phyloP scores from a whole-genome alignment of 1,284 basidiomycete species.

The Ceratobasidium sp. region DNA sequence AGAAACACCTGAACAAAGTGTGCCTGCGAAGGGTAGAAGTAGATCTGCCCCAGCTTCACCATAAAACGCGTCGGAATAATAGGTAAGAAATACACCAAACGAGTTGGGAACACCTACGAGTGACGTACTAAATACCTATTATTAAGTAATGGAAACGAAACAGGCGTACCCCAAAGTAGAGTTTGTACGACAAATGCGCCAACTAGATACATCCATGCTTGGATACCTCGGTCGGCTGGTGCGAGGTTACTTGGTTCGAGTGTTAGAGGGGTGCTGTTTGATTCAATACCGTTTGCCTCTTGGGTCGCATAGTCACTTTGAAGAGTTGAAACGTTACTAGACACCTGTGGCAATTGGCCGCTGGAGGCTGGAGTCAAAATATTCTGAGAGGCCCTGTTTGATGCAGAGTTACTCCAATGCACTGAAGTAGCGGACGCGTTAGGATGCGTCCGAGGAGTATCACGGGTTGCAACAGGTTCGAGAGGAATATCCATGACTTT shows the following conservation, averaged over 20 bases:
- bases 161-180: constrained; percentile 54
- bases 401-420: too few species aligned
- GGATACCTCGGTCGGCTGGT: constrained; percentile 24
- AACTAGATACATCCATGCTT: constrained; percentile 50
- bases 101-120: constrained; percentile 53
- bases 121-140: neutral
- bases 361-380: too few species aligned
- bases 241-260: constrained; percentile 2
- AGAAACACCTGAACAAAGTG: constrained; percentile 51
- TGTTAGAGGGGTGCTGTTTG: neutral
- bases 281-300: neutral
- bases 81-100: constrained; percentile 55
- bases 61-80: constrained; percentile 51
- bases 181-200: constrained; percentile 56
- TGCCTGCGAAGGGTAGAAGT: constrained; percentile 55
- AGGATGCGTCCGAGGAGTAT: neutral
- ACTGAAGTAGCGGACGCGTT: neutral
- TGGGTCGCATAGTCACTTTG: neutral
- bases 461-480: neutral
- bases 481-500: constrained; percentile 24
- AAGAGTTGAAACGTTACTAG: neutral
- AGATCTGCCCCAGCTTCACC: constrained; percentile 49
- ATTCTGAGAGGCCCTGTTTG: too few species aligned
- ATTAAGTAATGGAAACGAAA: neutral
- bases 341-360: neutral